These are phyloP conservation scores for Anastatica hierochuntica DNA, from an alignment of 345 rosid species.

Conservation along the genomic window DNA sequence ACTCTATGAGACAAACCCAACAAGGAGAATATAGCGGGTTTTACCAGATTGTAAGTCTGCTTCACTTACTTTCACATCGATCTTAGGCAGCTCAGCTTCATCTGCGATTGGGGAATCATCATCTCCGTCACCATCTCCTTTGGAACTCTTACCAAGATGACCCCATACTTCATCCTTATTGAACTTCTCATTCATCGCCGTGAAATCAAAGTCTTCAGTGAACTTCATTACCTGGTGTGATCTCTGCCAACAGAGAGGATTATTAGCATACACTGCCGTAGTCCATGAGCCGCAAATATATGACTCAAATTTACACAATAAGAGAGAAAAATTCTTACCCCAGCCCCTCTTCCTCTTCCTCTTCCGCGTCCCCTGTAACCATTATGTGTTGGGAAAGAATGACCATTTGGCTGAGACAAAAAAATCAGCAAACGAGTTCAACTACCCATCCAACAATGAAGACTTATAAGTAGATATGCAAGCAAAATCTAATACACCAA, in stretches of 20 bases:
- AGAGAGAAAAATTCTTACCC: conserved; percentile 58
- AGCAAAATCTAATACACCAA: background rate
- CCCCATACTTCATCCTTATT: conserved; percentile 98
- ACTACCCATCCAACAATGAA: conserved; percentile 7
- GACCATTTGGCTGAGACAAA: conserved; percentile 51
- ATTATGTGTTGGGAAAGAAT: conserved; percentile 40
- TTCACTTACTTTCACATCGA: conserved; percentile 37
- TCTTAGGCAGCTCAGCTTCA: conserved; percentile 41
- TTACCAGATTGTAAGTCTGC: background rate
- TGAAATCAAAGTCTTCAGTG: conserved; percentile 87
- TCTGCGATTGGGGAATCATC: conserved; percentile 44
- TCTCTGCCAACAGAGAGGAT: conserved; percentile 22
- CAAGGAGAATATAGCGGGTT: too few relatives aligned
- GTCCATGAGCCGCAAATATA: too few relatives aligned
- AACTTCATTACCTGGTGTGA: conserved; percentile 53
- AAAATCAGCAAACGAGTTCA: background rate
- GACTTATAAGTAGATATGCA: too few relatives aligned
- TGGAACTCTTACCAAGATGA: conserved; percentile 67
- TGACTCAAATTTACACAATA: too few relatives aligned
- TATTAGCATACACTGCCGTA: conserved; percentile 7
- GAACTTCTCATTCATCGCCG: conserved; percentile 90
- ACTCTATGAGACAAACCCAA: background rate
- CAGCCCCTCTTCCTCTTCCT: conserved; percentile 86
- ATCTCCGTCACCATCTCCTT: conserved; percentile 34
- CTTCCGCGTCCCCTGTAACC: conserved; percentile 67